A percentile compares a stretch with the other conserved stretches of the same genome.
Evolutionary conservation across 2,329 filamentous ascomycete species (phyloP).

Genomic region (Plectosphaerella plurivora): DNA sequence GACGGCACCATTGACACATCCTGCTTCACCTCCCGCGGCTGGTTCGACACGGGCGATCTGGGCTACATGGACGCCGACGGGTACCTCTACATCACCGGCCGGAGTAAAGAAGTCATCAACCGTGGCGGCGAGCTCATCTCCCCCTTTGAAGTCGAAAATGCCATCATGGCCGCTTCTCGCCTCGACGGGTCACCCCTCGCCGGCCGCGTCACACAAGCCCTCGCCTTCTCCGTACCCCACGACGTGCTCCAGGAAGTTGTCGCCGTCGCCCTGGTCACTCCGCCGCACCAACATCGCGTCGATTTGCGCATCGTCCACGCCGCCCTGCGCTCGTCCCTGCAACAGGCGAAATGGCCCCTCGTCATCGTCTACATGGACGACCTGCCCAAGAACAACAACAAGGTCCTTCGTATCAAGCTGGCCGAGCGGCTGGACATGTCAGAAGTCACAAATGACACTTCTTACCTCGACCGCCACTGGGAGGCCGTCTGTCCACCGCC

Average conservation of each 20-base stretch:
- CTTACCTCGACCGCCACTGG: slow-evolving; percentile 40
- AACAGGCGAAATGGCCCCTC: slow-evolving; percentile 48
- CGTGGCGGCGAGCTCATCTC: slow-evolving; percentile 55
- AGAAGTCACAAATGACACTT: slow-evolving; percentile 37
- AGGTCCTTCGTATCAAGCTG: slow-evolving; percentile 50
- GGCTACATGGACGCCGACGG: slow-evolving; percentile 46
- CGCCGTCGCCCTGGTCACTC: slow-evolving; percentile 46
- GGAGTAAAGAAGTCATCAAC: slow-evolving; percentile 54
- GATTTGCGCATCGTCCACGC: slow-evolving; percentile 44
- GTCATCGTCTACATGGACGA: slow-evolving; percentile 51
- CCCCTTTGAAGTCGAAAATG: slow-evolving; percentile 55
- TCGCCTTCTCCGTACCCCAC: slow-evolving; percentile 50
- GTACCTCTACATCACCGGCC: slow-evolving; percentile 49
- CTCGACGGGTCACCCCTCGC: slow-evolving; percentile 35
- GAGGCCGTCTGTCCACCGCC: slow-evolving; percentile 42
- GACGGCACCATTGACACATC: slow-evolving; percentile 38
- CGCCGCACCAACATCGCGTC: slow-evolving; percentile 33
- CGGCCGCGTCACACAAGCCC: slow-evolving; percentile 39
- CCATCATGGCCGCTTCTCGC: slow-evolving; percentile 42
- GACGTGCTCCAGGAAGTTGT: slow-evolving; percentile 53
- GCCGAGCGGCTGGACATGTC: slow-evolving; percentile 41
- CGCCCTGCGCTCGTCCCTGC: slow-evolving; percentile 40
- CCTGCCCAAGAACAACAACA: slow-evolving; percentile 52
- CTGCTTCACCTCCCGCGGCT: slow-evolving; percentile 41
- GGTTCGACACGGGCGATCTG: slow-evolving; percentile 52